Base-by-base conservation (phyloP, 805 yeast species). In the Candida oleophila region DNA sequence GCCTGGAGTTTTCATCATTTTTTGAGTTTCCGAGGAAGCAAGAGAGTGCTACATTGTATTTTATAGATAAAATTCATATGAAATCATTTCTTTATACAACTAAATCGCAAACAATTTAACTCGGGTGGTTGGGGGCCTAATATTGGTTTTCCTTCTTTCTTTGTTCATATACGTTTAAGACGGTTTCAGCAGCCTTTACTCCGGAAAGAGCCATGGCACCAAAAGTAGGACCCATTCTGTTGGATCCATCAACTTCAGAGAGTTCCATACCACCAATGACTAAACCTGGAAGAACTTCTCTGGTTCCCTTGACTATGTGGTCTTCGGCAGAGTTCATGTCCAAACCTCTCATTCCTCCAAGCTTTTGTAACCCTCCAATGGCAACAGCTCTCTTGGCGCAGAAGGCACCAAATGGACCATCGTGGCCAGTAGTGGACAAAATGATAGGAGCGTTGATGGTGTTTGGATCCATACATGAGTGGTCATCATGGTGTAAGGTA, bases 211-310 rank as follows among this genome's bases (percentile, higher is more conserved):
- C 85, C 91, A 85, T 85, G 41, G 90, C 90, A 49, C 89, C 90
- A 55, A 85, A 85, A 35, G 90, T 85, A 43, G 92, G 91, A 22
- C 91, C 91, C 90, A 85, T 85, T 68, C 92, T 79, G 76, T 84
- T 83, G 55, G 81, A 78, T 21, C 90, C 90, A 57, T 83, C 88
- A 45, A 85, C 79, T 62, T 85, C 90, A 30, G 88, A 82, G 53
- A 83, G 74, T 67, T 85, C 91, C 92, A 85, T 85, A 56, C 92
- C 91, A 11, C 80, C 78, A 42, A 86, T 84, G 49, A 81, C 83
- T 49, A 82, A 71, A 25, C 87, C 87, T 15, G 85, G 85, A 45
- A 74, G 76, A 40, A 82, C 77, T 61, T 82, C 87, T 60, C 85
- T 73, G 36, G 90, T 79, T 47, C 78, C 74, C 66, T 81, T 82